Evolutionary conservation across 2,329 filamentous ascomycete species (phyloP).

Genomic region (Neobulgaria alba): DNA sequence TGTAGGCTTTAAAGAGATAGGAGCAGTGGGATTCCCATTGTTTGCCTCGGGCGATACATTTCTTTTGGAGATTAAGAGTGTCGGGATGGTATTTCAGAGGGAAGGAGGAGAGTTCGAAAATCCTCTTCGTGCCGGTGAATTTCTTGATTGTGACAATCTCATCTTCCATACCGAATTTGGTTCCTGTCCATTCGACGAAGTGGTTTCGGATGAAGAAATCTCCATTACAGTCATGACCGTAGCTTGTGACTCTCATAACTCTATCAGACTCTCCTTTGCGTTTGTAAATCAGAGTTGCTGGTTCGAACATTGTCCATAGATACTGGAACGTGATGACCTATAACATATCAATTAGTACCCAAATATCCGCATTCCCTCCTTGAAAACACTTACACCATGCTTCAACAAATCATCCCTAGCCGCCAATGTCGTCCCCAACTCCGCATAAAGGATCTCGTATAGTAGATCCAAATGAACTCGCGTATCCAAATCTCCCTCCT

Average conservation of each 20-base stretch:
- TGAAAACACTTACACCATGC: background rate
- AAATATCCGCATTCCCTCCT: background rate
- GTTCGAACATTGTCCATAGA: slow-evolving; percentile 45
- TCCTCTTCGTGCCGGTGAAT: background rate
- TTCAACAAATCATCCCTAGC: background rate
- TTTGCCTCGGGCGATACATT: background rate
- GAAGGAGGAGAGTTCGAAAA: background rate
- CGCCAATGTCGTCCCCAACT: background rate
- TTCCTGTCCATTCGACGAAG: background rate
- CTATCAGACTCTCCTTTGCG: background rate
- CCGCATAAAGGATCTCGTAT: background rate
- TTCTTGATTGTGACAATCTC: background rate
- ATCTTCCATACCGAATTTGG: background rate
- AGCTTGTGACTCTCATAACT: background rate
- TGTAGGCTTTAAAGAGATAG: background rate
- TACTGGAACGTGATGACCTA: slow-evolving; percentile 44
- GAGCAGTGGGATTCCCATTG: background rate
- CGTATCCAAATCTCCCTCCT: background rate
- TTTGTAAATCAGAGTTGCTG: slow-evolving; percentile 27
- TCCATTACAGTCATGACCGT: background rate
- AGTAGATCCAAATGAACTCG: background rate
- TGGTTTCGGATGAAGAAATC: background rate
- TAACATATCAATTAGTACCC: background rate
- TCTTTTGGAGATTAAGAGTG: background rate
- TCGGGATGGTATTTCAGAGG: background rate